A percentile compares a stretch with the other conserved stretches of the same genome.
Evolutionary conservation across 2,329 filamentous ascomycete species (phyloP).

Genomic region (Fusarium sp.): DNA sequence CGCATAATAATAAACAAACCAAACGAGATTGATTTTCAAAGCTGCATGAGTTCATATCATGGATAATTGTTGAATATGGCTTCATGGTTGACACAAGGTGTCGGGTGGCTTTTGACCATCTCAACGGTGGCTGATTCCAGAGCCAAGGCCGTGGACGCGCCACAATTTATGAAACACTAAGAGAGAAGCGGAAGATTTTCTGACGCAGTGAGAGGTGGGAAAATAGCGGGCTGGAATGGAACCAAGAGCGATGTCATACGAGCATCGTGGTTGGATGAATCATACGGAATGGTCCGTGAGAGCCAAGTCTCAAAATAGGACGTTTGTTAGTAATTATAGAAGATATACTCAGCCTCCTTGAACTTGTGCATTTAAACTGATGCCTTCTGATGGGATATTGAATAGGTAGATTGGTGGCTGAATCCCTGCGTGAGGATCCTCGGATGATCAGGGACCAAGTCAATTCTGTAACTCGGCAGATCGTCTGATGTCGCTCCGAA

Average conservation of each 20-base stretch:
- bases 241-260: constrained; percentile 25
- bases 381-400: too few relatives aligned
- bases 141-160: constrained; percentile 13
- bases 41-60: neutral
- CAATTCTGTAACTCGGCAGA: constrained; percentile 14
- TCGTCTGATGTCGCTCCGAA: constrained; percentile 35
- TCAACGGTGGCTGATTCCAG: constrained; percentile 19
- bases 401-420: too few relatives aligned
- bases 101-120: constrained; percentile 14
- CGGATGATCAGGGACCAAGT: constrained; percentile 13
- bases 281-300: neutral
- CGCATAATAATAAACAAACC: constrained; percentile 26
- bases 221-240: neutral
- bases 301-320: constrained; percentile 1
- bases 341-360: neutral
- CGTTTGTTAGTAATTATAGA: neutral
- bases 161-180: constrained; percentile 31
- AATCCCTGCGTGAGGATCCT: neutral
- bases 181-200: neutral
- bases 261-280: constrained; percentile 24
- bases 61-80: neutral
- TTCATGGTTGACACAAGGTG: constrained; percentile 1
- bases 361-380: too few relatives aligned
- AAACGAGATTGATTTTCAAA: constrained; percentile 17
- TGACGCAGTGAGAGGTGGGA: neutral